phyloP scores from a whole-genome alignment of 805 yeast species.

The Yarrowia divulgata region DNA sequence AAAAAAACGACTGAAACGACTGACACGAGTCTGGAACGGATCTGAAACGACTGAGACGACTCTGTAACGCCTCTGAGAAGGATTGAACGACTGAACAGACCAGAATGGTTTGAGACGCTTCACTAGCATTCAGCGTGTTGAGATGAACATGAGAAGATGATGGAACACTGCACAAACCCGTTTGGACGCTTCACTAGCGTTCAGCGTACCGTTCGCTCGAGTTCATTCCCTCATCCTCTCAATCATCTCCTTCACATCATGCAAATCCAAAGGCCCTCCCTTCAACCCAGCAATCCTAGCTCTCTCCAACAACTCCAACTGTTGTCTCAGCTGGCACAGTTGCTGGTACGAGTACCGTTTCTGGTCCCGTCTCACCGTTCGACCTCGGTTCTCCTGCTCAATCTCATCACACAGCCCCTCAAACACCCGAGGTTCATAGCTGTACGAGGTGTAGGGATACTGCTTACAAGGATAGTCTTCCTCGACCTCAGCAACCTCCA shows the following conservation, averaged over 20 bases:
- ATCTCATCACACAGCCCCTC: conserved; percentile 33
- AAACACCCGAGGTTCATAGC: conserved; percentile 19
- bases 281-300: conserved; percentile 28
- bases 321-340: conserved; percentile 26
- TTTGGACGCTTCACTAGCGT: no score
- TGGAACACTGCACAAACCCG: no score
- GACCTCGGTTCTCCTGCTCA: conserved; percentile 35
- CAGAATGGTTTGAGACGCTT: no score
- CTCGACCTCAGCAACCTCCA: no score
- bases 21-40: no score
- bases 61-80: no score
- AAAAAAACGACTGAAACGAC: no score
- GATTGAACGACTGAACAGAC: no score
- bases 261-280: conserved; percentile 36
- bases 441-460: conserved; percentile 22
- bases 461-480: background rate
- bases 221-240: conserved; percentile 27
- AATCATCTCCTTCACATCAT: conserved; percentile 36
- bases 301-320: conserved; percentile 29
- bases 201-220: no score
- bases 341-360: conserved; percentile 35
- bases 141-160: no score
- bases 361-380: conserved; percentile 24
- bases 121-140: no score
- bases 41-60: no score